A percentile compares a stretch with the other conserved stretches of the same genome.
These are phyloP conservation scores for Trichoderma polysporum DNA, from an alignment of 2,329 filamentous ascomycete species.

Conservation along the genomic window DNA sequence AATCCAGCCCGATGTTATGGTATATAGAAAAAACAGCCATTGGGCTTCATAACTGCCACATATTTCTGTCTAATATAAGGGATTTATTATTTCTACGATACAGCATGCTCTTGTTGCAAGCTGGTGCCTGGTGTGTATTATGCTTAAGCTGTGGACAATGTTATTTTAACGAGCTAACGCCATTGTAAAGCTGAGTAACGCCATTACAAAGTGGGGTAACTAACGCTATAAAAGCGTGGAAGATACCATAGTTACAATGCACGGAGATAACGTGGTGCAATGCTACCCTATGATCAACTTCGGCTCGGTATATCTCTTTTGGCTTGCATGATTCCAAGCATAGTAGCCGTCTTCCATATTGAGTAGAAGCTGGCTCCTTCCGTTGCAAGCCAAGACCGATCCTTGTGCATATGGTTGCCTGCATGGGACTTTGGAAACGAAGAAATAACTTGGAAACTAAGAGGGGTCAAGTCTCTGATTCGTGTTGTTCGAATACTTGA, in stretches of 20 bases:
- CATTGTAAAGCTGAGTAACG: not conserved
- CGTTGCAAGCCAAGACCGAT: not conserved
- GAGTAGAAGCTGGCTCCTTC: not conserved
- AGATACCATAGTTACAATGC: not conserved
- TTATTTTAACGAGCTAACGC: not conserved
- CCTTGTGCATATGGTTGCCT: not conserved
- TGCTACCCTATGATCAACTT: constrained; percentile 3
- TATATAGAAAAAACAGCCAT: not conserved
- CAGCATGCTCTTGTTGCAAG: not conserved
- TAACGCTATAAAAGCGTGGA: not conserved
- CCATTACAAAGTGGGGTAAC: not conserved
- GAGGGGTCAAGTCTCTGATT: not conserved
- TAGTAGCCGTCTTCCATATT: not conserved
- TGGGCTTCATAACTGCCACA: not conserved
- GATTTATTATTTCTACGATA: not conserved
- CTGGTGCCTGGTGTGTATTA: not conserved
- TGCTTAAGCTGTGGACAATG: not conserved
- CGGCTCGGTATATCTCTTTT: not conserved
- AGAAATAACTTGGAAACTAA: not conserved
- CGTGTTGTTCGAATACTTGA: not conserved
- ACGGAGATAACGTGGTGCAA: not conserved
- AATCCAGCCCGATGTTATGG: too few species aligned
- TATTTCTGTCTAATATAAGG: not conserved
- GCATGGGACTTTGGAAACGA: not conserved
- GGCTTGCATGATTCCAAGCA: not conserved